Conservation (phyloP, 1,284 basidiomycete genomes). For the Grifola frondosa region DNA sequence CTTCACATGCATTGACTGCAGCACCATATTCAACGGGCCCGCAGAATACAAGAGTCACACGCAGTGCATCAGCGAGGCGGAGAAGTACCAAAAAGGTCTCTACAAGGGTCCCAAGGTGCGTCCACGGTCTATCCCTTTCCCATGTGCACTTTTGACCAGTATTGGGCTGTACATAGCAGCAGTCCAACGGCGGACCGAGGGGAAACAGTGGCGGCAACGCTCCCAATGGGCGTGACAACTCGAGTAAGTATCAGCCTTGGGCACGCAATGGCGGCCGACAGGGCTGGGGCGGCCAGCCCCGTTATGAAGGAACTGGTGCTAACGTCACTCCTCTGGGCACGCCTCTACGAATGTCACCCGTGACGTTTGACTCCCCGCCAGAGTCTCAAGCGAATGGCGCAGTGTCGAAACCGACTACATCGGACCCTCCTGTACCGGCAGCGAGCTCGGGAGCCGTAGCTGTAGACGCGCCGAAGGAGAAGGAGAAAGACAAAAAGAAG, state of each 20-base stretch:
- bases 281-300: constrained; percentile 15
- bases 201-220: constrained; percentile 8
- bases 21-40: constrained; percentile 72
- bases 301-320: constrained; percentile 53
- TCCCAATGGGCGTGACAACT: constrained; percentile 10
- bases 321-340: constrained; percentile 69
- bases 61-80: constrained; percentile 83
- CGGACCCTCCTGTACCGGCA: not conserved
- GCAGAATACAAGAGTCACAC: constrained; percentile 83
- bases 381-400: constrained; percentile 7
- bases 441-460: constrained; percentile 7
- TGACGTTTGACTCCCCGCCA: constrained; percentile 16
- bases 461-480: constrained; percentile 13
- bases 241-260: constrained; percentile 31
- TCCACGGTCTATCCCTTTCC: not conserved
- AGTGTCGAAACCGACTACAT: constrained; percentile 3
- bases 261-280: constrained; percentile 18
- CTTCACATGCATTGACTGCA: constrained; percentile 89
- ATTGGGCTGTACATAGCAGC: constrained; percentile 9
- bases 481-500: constrained; percentile 23
- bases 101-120: constrained; percentile 74
- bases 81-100: constrained; percentile 86
- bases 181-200: constrained; percentile 22
- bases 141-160: not conserved
- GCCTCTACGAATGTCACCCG: constrained; percentile 51